Base-by-base conservation (phyloP, 1,284 basidiomycete species). In the Cryptococcus maquisensis region DNA sequence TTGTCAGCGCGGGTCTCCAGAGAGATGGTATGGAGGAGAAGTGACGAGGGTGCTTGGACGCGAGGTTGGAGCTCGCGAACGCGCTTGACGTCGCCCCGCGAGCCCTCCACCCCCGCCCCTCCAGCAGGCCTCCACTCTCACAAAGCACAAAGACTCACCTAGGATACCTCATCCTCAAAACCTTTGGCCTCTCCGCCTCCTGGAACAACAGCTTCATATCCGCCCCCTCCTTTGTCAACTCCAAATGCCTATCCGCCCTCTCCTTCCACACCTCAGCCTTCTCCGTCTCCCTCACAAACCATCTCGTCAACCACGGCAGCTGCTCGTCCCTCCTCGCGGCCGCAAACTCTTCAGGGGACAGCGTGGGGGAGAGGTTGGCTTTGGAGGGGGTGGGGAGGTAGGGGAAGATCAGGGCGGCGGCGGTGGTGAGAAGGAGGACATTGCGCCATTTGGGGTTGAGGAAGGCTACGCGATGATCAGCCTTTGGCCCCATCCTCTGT, bases 151-250 rank as follows among this genome's bases (percentile, higher is more conserved):
- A 35, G 39, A 55, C 51, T 67, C 69, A 78, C 74, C 65, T 67
- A 26, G 74, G 73, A 67, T 75, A 75, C 60, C 67, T 69, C 62
- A 79, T 54, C 57, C 76, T 57, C 55, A 60, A 61, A 18, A 77
- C 64, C 51, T 56, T 68, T 18, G 77, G 76, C 59, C 67, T 65
- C 67, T 78, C 75, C 1, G 77, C 78, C 59, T 77, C 77, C 61
- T 78, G 75, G 64, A 78, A 70, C 53, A 79, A 60, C 55, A 79
- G 62, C 59, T 71, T 71, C 51, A 73, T 72, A 55, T 77, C 75
- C 12, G 78, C 77, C 2, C 59, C 63, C 57, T 72, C 65, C 47
- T 68, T 64, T 8, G 69, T 66, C 48, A 76, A 61, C 57, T 73
- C 72, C 43, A 80, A 66, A 64, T 79, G 77, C 62, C 71, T 73